Conservation (phyloP, 2,329 filamentous ascomycete species). For the Penicillium sp. region DNA sequence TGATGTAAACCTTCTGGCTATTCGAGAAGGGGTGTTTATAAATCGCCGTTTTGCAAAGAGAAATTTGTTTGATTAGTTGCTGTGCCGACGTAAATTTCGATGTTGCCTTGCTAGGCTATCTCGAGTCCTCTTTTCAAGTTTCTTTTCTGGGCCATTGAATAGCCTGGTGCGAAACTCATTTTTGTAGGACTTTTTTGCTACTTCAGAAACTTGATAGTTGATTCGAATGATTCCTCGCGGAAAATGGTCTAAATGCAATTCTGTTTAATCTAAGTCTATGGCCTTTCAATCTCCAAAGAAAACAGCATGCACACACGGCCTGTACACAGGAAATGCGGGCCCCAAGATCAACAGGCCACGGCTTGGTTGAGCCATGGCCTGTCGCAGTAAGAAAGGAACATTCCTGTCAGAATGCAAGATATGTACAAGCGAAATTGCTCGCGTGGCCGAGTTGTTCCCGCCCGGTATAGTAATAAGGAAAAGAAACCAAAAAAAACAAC, state of each 20-base stretch:
- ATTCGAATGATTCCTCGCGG: conserved; percentile 10
- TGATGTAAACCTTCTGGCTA: conserved; percentile 15
- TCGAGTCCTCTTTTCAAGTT: background rate
- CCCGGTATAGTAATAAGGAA: conserved; percentile 7
- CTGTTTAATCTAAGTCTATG: conserved; percentile 27
- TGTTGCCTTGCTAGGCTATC: background rate
- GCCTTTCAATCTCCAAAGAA: conserved; percentile 10
- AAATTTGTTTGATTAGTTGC: conserved; percentile 11
- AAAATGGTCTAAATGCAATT: conserved; percentile 17
- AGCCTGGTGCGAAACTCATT: background rate
- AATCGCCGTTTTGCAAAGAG: conserved; percentile 26
- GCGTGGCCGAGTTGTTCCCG: conserved; percentile 10
- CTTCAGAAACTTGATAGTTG: background rate
- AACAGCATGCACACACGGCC: conserved; percentile 8
- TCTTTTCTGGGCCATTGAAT: background rate
- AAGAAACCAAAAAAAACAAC: conserved; percentile 1
- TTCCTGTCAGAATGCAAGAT: conserved; percentile 21
- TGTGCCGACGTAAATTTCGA: background rate
- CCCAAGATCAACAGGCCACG: background rate
- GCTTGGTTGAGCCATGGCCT: background rate
- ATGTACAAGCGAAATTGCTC: conserved; percentile 22
- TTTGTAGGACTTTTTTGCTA: background rate
- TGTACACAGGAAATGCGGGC: conserved; percentile 5
- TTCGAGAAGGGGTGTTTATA: conserved; percentile 33
- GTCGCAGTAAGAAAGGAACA: background rate